A percentile compares a stretch with the other conserved stretches of the same genome.
These are phyloP conservation scores for Solanum chaucha DNA, from an alignment of 257 asterid species.

Conservation along the genomic window DNA sequence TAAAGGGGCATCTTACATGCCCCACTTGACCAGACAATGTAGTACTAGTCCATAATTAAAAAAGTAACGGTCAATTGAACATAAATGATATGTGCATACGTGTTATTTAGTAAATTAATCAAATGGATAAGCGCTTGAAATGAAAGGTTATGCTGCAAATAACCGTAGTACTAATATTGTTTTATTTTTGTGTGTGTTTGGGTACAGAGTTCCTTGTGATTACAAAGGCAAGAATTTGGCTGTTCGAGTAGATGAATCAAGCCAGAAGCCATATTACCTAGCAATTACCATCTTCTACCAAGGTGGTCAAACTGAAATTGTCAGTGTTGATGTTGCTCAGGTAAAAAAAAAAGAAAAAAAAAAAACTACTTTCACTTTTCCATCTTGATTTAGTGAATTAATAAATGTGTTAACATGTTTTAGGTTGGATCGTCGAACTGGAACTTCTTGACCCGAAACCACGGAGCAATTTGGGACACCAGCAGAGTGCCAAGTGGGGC, in stretches of 20 bases:
- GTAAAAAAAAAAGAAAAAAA: neutral
- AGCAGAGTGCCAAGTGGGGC: conserved; percentile 60
- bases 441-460: conserved; percentile 46
- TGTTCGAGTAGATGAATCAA: conserved; percentile 62
- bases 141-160: neutral
- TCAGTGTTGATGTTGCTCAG: conserved; percentile 51
- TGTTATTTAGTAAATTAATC: neutral
- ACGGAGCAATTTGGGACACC: conserved; percentile 85
- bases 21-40: neutral
- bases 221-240: conserved; percentile 49
- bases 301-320: conserved; percentile 82
- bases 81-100: neutral
- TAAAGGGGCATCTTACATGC: neutral
- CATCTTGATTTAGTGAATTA: neutral
- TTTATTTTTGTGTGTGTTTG: neutral
- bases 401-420: neutral
- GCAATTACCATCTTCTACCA: conserved; percentile 52
- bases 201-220: conserved; percentile 53
- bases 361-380: neutral
- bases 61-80: neutral
- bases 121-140: neutral
- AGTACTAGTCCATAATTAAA: neutral
- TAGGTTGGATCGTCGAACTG: conserved; percentile 52
- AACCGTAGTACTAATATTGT: neutral
- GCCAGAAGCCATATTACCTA: conserved; percentile 55